phyloP scores from a whole-genome alignment of 306 rosid species.

The Hippophae rhamnoides region DNA sequence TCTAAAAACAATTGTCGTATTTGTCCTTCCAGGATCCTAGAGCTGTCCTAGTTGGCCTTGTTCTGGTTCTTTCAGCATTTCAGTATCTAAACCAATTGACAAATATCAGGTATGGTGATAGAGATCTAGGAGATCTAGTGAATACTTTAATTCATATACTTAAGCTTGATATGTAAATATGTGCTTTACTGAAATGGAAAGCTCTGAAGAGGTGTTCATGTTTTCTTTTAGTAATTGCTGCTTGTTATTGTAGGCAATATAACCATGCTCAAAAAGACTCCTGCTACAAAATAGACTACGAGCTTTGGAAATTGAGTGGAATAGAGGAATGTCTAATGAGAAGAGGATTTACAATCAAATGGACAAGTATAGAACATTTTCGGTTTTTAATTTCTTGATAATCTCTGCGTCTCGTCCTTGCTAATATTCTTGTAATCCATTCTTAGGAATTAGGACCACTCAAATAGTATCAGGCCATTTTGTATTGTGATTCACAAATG shows the following conservation, averaged over 20 bases:
- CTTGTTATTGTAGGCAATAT: conserved; percentile 55
- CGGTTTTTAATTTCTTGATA: conserved; percentile 1
- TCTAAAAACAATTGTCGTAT: conserved; percentile 10
- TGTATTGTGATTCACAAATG: conserved; percentile 5
- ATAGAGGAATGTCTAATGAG: conserved; percentile 67
- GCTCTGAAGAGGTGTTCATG: too few species aligned
- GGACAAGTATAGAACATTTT: conserved; percentile 45
- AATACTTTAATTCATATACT: too few species aligned
- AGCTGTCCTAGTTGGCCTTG: conserved; percentile 19
- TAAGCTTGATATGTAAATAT: too few species aligned
- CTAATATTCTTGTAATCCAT: conserved; percentile 7
- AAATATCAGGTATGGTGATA: too few species aligned
- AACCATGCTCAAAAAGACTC: conserved; percentile 86
- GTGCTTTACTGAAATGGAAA: too few species aligned
- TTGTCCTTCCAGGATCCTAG: conserved; percentile 67
- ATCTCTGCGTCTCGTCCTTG: conserved; percentile 9
- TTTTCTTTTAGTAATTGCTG: conserved; percentile 5
- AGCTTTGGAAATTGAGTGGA: conserved; percentile 92
- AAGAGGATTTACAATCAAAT: conserved; percentile 71
- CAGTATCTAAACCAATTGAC: too few species aligned
- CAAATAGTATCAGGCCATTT: conserved; percentile 11
- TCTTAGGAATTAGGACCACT: conserved; percentile 4
- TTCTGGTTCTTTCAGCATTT: too few species aligned
- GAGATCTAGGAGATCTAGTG: too few species aligned
- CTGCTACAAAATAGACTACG: conserved; percentile 89